These are phyloP conservation scores for Ascochyta viciae-villosae DNA, from an alignment of 2,329 filamentous ascomycete species.

Conservation along the genomic window DNA sequence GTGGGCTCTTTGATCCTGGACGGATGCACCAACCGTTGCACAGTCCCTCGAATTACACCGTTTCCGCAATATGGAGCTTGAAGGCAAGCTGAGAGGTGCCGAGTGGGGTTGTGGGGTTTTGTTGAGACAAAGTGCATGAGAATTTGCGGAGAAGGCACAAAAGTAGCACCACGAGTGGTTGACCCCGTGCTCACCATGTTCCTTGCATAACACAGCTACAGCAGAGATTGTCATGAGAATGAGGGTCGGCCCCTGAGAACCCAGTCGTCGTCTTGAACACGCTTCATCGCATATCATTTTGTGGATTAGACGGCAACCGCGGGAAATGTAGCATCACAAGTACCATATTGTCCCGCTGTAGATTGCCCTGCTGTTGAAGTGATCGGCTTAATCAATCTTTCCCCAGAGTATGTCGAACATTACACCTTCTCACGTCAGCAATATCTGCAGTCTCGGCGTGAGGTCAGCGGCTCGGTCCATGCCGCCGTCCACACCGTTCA, in stretches of 20 bases:
- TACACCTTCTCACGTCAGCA: slow-evolving; percentile 3
- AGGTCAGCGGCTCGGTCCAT: slow-evolving; percentile 23
- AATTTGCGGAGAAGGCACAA: slow-evolving; percentile 20
- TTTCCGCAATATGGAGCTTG: slow-evolving; percentile 9
- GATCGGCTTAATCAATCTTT: too few relatives aligned
- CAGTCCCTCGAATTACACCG: neutral
- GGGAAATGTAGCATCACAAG: neutral
- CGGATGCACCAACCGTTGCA: neutral
- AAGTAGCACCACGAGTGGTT: neutral
- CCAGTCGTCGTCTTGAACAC: neutral
- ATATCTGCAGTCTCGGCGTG: neutral
- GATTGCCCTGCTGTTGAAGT: too few relatives aligned
- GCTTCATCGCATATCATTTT: neutral
- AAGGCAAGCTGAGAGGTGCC: slow-evolving; percentile 1
- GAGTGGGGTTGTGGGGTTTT: slow-evolving; percentile 20
- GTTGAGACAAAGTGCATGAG: slow-evolving; percentile 29
- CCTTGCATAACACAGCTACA: neutral
- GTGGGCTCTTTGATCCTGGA: slow-evolving; percentile 1
- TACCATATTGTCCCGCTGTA: too few relatives aligned
- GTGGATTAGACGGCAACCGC: neutral
- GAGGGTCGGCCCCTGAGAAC: too few relatives aligned
- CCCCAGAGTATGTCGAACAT: too few relatives aligned
- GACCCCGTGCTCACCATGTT: neutral
- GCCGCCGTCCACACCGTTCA: slow-evolving; percentile 15
- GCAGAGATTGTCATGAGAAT: too few relatives aligned